phyloP scores from a whole-genome alignment of 257 asterid species.

The Pogostemon cablin region DNA sequence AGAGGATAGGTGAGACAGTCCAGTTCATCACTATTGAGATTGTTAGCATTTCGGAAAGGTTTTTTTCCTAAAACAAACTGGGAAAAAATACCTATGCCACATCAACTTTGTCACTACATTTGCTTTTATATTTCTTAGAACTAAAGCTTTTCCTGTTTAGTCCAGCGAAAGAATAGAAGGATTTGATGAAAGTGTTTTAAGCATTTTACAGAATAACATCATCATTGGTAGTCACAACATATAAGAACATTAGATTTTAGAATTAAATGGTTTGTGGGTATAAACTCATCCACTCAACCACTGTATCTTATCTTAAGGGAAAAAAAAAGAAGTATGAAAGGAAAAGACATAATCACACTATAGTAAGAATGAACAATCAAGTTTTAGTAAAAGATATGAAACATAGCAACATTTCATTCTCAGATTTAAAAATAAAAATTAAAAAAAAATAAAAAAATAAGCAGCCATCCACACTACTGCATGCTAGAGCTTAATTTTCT shows the following conservation, averaged over 20 bases:
- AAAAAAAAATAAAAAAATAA: too few species aligned
- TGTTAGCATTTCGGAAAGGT: too few species aligned
- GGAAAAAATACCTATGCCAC: too few species aligned
- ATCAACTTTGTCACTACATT: too few species aligned
- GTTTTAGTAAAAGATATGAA: neutral
- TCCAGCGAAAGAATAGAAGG: neutral
- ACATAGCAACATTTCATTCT: neutral
- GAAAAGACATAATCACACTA: conserved; percentile 16
- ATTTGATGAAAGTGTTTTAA: conserved; percentile 14
- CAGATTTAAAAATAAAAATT: neutral
- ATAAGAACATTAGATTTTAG: conserved; percentile 2
- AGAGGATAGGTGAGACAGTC: too few species aligned
- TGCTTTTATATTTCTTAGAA: neutral
- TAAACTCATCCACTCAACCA: neutral
- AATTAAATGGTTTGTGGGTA: neutral
- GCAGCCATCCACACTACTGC: neutral
- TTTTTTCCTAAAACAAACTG: too few species aligned
- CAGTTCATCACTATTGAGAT: too few species aligned
- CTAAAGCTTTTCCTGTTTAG: neutral
- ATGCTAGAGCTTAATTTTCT: neutral
- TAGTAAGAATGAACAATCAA: conserved; percentile 7
- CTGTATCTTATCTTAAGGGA: neutral
- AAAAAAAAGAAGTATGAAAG: neutral
- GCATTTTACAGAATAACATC: conserved; percentile 15
- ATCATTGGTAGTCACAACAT: neutral